Percentiles rank a stretch among this genome's conserved stretches.
Conservation (phyloP, 2,329 filamentous ascomycete species). For the Calonectria montana region DNA sequence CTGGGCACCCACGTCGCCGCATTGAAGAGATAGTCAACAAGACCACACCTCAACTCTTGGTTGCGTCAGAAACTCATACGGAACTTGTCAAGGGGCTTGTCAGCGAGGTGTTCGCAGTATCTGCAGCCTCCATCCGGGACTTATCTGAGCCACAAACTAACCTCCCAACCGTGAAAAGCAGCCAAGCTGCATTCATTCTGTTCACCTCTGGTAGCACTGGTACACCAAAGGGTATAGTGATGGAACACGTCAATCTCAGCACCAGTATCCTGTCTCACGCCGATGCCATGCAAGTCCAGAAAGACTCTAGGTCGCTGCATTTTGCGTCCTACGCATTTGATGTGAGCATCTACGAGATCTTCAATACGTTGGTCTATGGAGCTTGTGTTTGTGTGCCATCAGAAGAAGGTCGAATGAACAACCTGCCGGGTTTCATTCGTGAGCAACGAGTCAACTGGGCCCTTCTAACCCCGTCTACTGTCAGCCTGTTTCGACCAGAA, state of each 20-base stretch:
- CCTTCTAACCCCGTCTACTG: not conserved
- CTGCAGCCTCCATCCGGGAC: not conserved
- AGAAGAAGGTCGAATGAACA: not conserved
- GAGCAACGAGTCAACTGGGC: not conserved
- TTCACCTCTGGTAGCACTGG: no score
- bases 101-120: not conserved
- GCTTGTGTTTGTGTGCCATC: not conserved
- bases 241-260: not conserved
- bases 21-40: not conserved
- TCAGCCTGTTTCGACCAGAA: not conserved
- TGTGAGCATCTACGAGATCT: not conserved
- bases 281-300: not conserved
- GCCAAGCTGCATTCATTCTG: not conserved
- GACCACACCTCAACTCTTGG: not conserved
- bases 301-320: not conserved
- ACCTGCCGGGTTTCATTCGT: not conserved
- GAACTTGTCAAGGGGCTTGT: not conserved
- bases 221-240: not conserved
- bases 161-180: not conserved
- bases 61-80: not conserved
- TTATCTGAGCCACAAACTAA: not conserved
- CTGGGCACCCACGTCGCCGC: not conserved
- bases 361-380: not conserved
- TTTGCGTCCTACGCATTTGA: not conserved
- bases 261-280: not conserved